Base-by-base conservation (phyloP, 495 filamentous ascomycete genomes). In the Aspergillus diversus region DNA sequence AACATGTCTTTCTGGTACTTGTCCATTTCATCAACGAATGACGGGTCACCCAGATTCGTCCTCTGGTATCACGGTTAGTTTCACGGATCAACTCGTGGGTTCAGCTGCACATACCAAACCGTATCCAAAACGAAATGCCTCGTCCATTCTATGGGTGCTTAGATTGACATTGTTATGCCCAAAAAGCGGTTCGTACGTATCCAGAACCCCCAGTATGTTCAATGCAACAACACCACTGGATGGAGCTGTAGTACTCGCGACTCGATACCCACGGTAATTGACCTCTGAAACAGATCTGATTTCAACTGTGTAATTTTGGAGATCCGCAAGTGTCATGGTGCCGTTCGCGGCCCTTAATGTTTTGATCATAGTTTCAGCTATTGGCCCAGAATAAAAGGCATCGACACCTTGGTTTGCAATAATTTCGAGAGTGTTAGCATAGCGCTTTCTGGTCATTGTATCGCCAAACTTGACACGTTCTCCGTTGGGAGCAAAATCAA, bases 101-200 rank as follows among this genome's bases (percentile, higher is more conserved):
- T 50, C 21, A 37, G 7, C 35, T 7, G 8, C 17, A 55, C 74
- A 34, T 70, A 86, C 84, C 78, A 84, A 69, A 13, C 86, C 93
- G 72, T 97, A 97, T 1, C 86, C 92, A 74, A 94, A 97, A 16
- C 92, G 85, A 71, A 95, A 92, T 3, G 90, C 89, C 75, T 97
- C 93, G 62, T 92, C 87, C 57, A 97, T 80, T 5, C 92, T 84
- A 75, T 97, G 93, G 3, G 88, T 88, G 17, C 86, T 93, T 1
- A 87, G 60, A 57, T 90, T 87, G 11, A 88, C 63, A 17, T 73
- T 79, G 11, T 78, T 67, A 31, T 81, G 74, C 33, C 76, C 63
- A 31, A 86, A 87, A 56, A 91, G 81, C 6, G 72, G 78, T 5
- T 80, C 68, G 66, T 91, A 97, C 0, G 90, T 89, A 65, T 90